Evolutionary conservation across 768 basidiomycete species (phyloP).

Genomic region (Mycena rebaudengoi): DNA sequence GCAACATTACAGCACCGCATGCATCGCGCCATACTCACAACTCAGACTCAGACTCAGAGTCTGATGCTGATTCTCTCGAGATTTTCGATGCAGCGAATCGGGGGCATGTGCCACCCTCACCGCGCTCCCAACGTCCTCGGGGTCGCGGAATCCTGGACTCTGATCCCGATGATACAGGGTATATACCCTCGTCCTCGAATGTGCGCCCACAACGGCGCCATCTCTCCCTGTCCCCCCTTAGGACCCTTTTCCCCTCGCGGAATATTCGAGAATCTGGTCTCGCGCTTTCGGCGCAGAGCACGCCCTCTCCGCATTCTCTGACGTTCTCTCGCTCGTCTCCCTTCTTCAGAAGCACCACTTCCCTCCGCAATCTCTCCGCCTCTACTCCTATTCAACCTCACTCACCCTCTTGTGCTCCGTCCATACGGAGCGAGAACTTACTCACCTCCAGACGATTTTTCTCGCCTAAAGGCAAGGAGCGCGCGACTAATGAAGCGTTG

Average conservation of each 20-base stretch:
- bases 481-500: constrained; percentile 39
- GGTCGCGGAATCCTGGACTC: constrained; percentile 40
- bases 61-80: constrained; percentile 58
- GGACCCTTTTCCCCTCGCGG: constrained; percentile 54
- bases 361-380: constrained; percentile 47
- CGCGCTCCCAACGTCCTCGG: constrained; percentile 40
- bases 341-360: constrained; percentile 57
- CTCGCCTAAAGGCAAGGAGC: constrained; percentile 52
- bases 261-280: constrained; percentile 41
- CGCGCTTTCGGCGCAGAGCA: constrained; percentile 51
- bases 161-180: constrained; percentile 36
- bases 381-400: constrained; percentile 46
- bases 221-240: constrained; percentile 55
- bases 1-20: constrained; percentile 6
- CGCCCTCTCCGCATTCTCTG: constrained; percentile 49
- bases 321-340: constrained; percentile 44
- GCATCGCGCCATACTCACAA: constrained; percentile 11
- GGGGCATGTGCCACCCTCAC: constrained; percentile 4
- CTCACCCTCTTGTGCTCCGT: constrained; percentile 33
- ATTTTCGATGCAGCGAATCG: constrained; percentile 55
- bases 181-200: constrained; percentile 12
- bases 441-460: constrained; percentile 45
- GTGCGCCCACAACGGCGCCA: constrained; percentile 45
- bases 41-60: constrained; percentile 47
- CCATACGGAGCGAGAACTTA: constrained; percentile 41